These are phyloP conservation scores for Gnetum montanum DNA, from an alignment of 75 land plant species.

Conservation along the genomic window DNA sequence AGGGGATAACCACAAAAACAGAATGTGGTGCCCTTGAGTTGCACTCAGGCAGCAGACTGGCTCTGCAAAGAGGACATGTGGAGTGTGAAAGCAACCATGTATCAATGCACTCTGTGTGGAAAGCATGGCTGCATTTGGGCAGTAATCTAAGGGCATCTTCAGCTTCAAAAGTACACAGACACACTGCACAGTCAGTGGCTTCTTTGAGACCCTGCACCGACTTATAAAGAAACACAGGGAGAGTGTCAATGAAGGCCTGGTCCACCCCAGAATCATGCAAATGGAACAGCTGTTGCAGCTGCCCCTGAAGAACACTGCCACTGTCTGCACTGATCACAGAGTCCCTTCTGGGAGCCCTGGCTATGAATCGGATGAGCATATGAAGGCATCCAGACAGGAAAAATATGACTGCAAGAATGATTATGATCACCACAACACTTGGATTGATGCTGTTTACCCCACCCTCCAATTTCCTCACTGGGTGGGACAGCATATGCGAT, in stretches of 20 bases:
- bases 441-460: slow-evolving; percentile 21
- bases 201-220: slow-evolving; percentile 42
- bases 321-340: slow-evolving; percentile 10
- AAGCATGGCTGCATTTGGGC: slow-evolving; percentile 61
- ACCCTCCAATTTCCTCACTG: not conserved
- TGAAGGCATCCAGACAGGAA: slow-evolving; percentile 43
- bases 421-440: slow-evolving; percentile 30
- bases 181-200: slow-evolving; percentile 59
- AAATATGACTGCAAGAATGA: slow-evolving; percentile 36
- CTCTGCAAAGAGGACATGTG: slow-evolving; percentile 53
- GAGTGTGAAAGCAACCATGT: slow-evolving; percentile 66
- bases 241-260: slow-evolving; percentile 58
- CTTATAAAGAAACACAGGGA: slow-evolving; percentile 48
- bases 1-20: slow-evolving; percentile 45
- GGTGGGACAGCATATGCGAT: not conserved
- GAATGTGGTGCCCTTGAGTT: slow-evolving; percentile 13
- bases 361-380: slow-evolving; percentile 29
- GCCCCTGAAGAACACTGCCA: slow-evolving; percentile 41
- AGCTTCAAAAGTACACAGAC: slow-evolving; percentile 38
- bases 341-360: slow-evolving; percentile 19
- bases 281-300: slow-evolving; percentile 54
- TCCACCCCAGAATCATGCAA: slow-evolving; percentile 61
- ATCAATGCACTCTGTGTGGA: slow-evolving; percentile 60
- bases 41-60: slow-evolving; percentile 37
- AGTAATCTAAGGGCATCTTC: slow-evolving; percentile 47